A percentile compares a stretch with the other conserved stretches of the same genome.
These are phyloP conservation scores for Phytophthora fragariaefolia DNA, from an alignment of 352 stramenopile species.

Conservation along the genomic window DNA sequence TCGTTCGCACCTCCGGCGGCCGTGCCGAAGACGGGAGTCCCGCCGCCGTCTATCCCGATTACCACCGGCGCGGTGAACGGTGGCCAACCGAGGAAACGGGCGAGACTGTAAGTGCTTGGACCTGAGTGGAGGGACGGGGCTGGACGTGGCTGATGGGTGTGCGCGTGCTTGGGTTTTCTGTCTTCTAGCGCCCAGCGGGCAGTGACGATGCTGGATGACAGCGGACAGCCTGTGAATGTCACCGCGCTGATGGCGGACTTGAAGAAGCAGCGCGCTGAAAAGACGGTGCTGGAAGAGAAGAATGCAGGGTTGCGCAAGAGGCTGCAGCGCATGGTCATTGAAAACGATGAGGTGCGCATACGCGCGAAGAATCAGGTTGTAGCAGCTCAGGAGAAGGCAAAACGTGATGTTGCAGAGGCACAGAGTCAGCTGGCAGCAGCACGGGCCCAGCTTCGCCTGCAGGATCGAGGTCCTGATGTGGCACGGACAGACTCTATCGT, in stretches of 20 bases:
- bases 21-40: conserved; percentile 10
- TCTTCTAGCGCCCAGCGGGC: conserved; percentile 21
- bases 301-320: conserved; percentile 70
- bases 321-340: conserved; percentile 81
- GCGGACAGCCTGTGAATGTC: conserved; percentile 45
- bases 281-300: conserved; percentile 63
- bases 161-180: conserved; percentile 2
- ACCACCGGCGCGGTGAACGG: background rate
- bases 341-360: conserved; percentile 75
- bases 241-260: conserved; percentile 63
- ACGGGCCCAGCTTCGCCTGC: conserved; percentile 61
- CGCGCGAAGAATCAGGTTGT: conserved; percentile 53
- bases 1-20: background rate
- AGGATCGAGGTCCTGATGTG: conserved; percentile 65
- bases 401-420: conserved; percentile 54
- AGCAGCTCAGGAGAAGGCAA: conserved; percentile 57
- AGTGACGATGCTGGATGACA: conserved; percentile 32
- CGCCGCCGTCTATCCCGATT: conserved; percentile 13
- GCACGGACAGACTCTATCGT: conserved; percentile 55
- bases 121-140: background rate
- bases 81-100: conserved; percentile 43
- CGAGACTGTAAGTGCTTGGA: conserved; percentile 47
- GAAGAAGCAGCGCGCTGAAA: conserved; percentile 62
- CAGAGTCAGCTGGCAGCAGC: conserved; percentile 47
- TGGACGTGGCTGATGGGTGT: background rate